Base-by-base conservation (phyloP, 164 flowering plant species). In the Tetracentron sinense region DNA sequence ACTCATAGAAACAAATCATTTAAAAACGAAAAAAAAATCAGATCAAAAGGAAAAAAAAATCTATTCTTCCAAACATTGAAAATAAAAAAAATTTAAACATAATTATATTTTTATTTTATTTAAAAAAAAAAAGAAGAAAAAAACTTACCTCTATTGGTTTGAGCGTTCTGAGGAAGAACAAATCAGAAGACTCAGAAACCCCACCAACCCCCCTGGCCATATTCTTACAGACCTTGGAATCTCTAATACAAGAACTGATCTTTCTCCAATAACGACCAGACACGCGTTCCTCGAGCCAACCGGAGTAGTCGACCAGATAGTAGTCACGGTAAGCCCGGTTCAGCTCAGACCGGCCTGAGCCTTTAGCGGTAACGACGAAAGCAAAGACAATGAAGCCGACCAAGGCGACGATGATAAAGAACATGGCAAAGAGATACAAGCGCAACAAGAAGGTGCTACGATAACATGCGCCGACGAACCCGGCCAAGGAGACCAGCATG, bases 401-500 rank as follows among this genome's bases (percentile, higher is more conserved):
- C 4, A 94, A 77, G 2, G 85, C 81, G 0, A 77, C 96, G 60
- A 91, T 79, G 71, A 91, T 42, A 69, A 87, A 71, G 82, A 94
- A 86, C 97, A 94, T 91, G 54, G 64, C 79, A 68, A 86, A 81
- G 15, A 94, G 76, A 67, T 94, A 94, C 20, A 89, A 28, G 77
- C 89, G 72, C 80, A 94, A 69, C 54, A 94, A 81, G 67, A 79
- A 69, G 16, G 87, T 78, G 86, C 89, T 89, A 0, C 98, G 72
- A 74, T 91, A 94, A 57, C 98, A 94, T 23, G 97, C 86, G 62
- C 98, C 98, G 65, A 89, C 97, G 64, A 94, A 80, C 0, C 98
- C 98, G 8, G 96, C 93, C 1, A 94, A 73, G 0, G 98, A 94
- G 51, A 94, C 52, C 17, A 82, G 84, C 96, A 89, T 81, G 78